These are phyloP conservation scores for Millerago galiae DNA, from an alignment of 805 yeast genomes.

Conservation along the genomic window DNA sequence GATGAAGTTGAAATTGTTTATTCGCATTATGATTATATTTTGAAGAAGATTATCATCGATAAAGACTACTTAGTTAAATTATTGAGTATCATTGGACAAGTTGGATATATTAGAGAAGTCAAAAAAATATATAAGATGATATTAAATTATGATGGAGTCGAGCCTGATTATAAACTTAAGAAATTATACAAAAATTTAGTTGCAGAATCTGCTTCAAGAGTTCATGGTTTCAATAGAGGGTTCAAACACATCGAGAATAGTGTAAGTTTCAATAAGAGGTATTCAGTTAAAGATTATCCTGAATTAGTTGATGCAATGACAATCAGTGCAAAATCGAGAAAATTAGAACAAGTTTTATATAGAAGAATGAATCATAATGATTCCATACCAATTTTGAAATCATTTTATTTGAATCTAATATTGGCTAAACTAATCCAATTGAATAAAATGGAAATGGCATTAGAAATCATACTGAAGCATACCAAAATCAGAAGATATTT, in stretches of 20 bases:
- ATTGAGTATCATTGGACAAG: slow-evolving; percentile 7
- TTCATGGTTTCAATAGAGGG: slow-evolving; percentile 8
- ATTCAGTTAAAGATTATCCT: slow-evolving; percentile 13
- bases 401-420: slow-evolving; percentile 12
- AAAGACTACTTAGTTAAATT: slow-evolving; percentile 13
- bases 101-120: slow-evolving; percentile 9
- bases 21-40: slow-evolving; percentile 5
- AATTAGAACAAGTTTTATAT: slow-evolving; percentile 1
- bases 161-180: slow-evolving; percentile 1
- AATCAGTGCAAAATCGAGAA: slow-evolving; percentile 7
- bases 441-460: slow-evolving; percentile 3
- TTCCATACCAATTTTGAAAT: slow-evolving; percentile 4
- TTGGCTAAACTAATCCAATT: slow-evolving; percentile 8
- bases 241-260: slow-evolving; percentile 4
- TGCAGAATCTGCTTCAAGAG: slow-evolving; percentile 8
- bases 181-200: not conserved
- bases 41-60: slow-evolving; percentile 9
- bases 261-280: not conserved
- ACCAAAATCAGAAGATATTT: not conserved
- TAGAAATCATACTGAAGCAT: slow-evolving; percentile 4
- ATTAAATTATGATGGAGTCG: not conserved
- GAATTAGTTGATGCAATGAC: slow-evolving; percentile 6
- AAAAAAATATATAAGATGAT: slow-evolving; percentile 6
- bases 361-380: slow-evolving; percentile 1
- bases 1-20: slow-evolving; percentile 3